Evolutionary conservation across 805 yeast species (phyloP).

Genomic region (Teunomyces gatunensis): DNA sequence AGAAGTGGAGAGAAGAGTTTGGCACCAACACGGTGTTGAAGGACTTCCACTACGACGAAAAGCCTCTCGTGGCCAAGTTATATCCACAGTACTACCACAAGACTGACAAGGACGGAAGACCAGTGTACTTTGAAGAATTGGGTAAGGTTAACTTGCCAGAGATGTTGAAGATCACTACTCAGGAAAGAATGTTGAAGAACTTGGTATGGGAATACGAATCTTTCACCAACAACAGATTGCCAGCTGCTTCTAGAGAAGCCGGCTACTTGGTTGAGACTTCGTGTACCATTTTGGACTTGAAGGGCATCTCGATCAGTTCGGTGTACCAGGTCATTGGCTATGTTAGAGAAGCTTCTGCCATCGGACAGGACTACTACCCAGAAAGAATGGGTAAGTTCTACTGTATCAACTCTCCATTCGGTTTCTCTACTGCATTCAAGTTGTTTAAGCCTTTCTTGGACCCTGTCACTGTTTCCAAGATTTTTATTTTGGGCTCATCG

Average conservation of each 20-base stretch:
- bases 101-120: constrained; percentile 96
- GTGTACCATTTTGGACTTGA: constrained; percentile 92
- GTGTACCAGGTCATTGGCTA: constrained; percentile 84
- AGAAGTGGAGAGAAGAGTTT: constrained; percentile 84
- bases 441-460: constrained; percentile 91
- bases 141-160: constrained; percentile 87
- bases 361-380: constrained; percentile 97
- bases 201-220: constrained; percentile 98
- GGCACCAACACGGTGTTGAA: constrained; percentile 83
- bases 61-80: constrained; percentile 79
- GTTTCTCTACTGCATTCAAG: constrained; percentile 91
- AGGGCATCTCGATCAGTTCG: constrained; percentile 83
- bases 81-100: constrained; percentile 98
- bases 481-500: constrained; percentile 77
- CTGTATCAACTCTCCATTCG: constrained; percentile 95
- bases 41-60: constrained; percentile 92
- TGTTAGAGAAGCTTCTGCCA: constrained; percentile 87
- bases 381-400: constrained; percentile 99
- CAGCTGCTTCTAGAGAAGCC: constrained; percentile 87
- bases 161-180: constrained; percentile 90
- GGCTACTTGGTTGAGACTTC: constrained; percentile 88
- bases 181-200: constrained; percentile 94
- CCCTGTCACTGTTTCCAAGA: constrained; percentile 95
- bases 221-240: constrained; percentile 77
- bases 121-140: constrained; percentile 89